Evolutionary conservation across 2,329 filamentous ascomycete genomes (phyloP), one percentile per base, ranked within the genome.

Genomic region (Pseudogymnoascus sp.): DNA sequence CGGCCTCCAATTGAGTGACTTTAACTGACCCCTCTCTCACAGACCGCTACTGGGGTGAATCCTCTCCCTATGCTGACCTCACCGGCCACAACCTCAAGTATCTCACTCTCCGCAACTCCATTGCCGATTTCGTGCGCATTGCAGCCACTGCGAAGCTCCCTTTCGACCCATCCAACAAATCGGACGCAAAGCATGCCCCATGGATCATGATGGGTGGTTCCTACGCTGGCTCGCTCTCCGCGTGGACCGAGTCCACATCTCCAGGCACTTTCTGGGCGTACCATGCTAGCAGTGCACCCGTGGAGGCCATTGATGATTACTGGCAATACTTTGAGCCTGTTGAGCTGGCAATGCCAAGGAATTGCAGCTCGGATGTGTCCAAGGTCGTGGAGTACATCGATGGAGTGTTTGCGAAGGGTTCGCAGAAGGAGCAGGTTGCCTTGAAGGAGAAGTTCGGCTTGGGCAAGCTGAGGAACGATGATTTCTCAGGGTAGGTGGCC

Each of bases 201-300:
- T 85, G 83, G 82, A 75, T 85, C 4, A 73, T 81, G 54, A 73
- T 75, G 5, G 83, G 83, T 11, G 82, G 81, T 29, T 83, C 79
- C 0, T 85, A 85, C 68, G 77, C 76, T 33, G 83, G 82, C 40
- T 80, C 81, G 4, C 72, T 85, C 13, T 70, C 81, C 1, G 82
- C 81, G 0, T 84, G 82, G 81, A 81, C 77, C 2, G 79, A 79
- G 36, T 78, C 77, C 1, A 72, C 78, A 2, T 72, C 76, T 1
- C 81, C 81, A 0, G 82, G 79, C 5, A 84, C 81, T 0, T 82
- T 83, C 70, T 85, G 82, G 82, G 82, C 81, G 1, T 84, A 84
- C 64, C 81, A 83, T 69, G 74, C 81, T 2, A 81, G 79, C 31
- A 81, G 78, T 68, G 83, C 78, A 0, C 79, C 81, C 0, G 81